Evolutionary conservation across 225 moss, liverwort and hornwort species (phyloP).

Genomic region (Anthoceros angustus): DNA sequence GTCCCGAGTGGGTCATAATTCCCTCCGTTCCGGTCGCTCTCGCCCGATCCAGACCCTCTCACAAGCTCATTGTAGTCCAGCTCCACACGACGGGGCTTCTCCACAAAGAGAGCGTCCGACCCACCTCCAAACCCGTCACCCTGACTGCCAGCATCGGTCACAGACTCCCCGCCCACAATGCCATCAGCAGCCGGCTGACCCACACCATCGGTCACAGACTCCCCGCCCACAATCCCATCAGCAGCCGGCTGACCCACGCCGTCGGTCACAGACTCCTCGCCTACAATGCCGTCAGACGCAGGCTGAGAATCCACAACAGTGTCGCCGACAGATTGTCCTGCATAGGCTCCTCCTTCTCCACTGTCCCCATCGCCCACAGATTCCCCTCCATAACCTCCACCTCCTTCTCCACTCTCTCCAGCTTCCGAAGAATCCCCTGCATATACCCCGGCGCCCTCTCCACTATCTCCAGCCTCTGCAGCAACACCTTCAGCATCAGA

Average conservation of each 20-base stretch:
- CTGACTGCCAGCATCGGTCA: neutral
- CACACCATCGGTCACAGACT: neutral
- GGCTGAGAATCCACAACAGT: neutral
- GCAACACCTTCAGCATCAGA: neutral
- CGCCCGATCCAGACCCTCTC: neutral
- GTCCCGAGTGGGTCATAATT: constrained; percentile 5
- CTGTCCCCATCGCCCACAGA: neutral
- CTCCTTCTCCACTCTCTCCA: neutral
- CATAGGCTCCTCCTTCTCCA: neutral
- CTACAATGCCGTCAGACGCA: neutral
- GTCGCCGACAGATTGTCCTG: neutral
- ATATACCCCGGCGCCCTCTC: no score
- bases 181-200: neutral
- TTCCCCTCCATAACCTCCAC: neutral
- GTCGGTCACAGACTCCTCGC: neutral
- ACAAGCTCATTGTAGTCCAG: neutral
- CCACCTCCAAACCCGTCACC: neutral
- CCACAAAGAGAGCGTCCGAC: neutral
- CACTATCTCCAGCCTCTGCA: neutral
- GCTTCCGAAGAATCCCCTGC: neutral
- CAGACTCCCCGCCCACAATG: neutral
- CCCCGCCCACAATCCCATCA: neutral
- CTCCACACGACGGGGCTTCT: neutral
- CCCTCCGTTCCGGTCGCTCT: neutral
- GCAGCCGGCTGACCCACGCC: neutral